Evolutionary conservation across 176 grass and related monocot species (phyloP).

Genomic region (Juncus inflexus): DNA sequence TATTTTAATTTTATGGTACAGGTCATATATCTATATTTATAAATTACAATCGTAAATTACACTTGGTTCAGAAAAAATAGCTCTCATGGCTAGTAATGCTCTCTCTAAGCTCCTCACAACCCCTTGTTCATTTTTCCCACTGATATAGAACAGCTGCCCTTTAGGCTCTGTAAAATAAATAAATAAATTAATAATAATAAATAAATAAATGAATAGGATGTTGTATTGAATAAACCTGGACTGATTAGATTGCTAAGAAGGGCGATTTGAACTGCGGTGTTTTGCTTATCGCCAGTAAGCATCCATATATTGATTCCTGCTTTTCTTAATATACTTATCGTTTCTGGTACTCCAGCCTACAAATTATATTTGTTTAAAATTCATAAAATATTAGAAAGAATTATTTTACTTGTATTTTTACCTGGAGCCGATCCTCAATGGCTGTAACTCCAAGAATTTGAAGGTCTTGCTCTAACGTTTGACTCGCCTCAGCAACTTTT

Average conservation of each 20-base stretch:
- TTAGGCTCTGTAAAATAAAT: conserved; percentile 42
- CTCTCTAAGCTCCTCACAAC: conserved; percentile 63
- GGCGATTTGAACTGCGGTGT: conserved; percentile 89
- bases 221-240: no score
- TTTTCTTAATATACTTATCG: conserved; percentile 72
- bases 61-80: conserved; percentile 48
- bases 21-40: no score
- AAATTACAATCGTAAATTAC: conserved; percentile 13
- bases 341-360: conserved; percentile 94
- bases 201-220: no score
- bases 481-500: conserved; percentile 63
- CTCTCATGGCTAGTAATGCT: conserved; percentile 47
- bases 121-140: conserved; percentile 74
- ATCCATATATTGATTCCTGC: conserved; percentile 98
- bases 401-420: conserved; percentile 22
- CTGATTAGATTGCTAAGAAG: conserved; percentile 80
- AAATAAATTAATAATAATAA: no score
- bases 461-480: conserved; percentile 73
- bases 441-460: conserved; percentile 89
- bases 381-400: conserved; percentile 12
- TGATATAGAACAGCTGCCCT: conserved; percentile 68
- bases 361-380: conserved; percentile 8
- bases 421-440: conserved; percentile 90
- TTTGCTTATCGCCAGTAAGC: conserved; percentile 92
- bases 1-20: no score